phyloP scores from a whole-genome alignment of 768 basidiomycete genomes.

The Dentipellis sp. region DNA sequence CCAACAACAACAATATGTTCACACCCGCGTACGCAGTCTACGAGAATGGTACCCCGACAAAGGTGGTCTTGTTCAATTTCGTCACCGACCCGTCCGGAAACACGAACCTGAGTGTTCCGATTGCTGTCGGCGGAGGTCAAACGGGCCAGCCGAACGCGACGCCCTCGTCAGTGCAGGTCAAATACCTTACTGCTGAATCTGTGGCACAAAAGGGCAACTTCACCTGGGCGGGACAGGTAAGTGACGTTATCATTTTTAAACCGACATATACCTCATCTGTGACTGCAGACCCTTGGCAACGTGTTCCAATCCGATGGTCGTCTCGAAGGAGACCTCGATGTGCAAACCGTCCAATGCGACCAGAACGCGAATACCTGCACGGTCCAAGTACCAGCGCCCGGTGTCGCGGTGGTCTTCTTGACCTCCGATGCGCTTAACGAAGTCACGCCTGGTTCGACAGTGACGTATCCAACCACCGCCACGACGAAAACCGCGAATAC shows the following conservation, averaged over 20 bases:
- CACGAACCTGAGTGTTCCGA: slow-evolving; percentile 40
- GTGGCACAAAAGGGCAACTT: slow-evolving; percentile 57
- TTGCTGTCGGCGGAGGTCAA: slow-evolving; percentile 38
- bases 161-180: slow-evolving; percentile 43
- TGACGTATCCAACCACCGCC: slow-evolving; percentile 39
- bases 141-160: slow-evolving; percentile 28
- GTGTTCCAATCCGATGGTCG: slow-evolving; percentile 61
- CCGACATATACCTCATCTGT: not conserved
- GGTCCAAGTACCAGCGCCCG: slow-evolving; percentile 58
- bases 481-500: slow-evolving; percentile 46
- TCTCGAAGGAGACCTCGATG: slow-evolving; percentile 41
- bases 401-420: slow-evolving; percentile 69
- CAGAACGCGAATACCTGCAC: slow-evolving; percentile 37
- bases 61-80: slow-evolving; percentile 68
- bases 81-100: slow-evolving; percentile 50
- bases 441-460: slow-evolving; percentile 29
- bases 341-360: slow-evolving; percentile 56
- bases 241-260: slow-evolving; percentile 3
- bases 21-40: slow-evolving; percentile 68
- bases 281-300: slow-evolving; percentile 46
- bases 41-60: slow-evolving; percentile 52
- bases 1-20: slow-evolving; percentile 38
- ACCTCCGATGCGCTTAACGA: slow-evolving; percentile 30
- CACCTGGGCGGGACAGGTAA: slow-evolving; percentile 71
- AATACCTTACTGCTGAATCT: slow-evolving; percentile 48